phyloP scores from a whole-genome alignment of 2,329 filamentous ascomycete species.

The Didymella arachidicola region DNA sequence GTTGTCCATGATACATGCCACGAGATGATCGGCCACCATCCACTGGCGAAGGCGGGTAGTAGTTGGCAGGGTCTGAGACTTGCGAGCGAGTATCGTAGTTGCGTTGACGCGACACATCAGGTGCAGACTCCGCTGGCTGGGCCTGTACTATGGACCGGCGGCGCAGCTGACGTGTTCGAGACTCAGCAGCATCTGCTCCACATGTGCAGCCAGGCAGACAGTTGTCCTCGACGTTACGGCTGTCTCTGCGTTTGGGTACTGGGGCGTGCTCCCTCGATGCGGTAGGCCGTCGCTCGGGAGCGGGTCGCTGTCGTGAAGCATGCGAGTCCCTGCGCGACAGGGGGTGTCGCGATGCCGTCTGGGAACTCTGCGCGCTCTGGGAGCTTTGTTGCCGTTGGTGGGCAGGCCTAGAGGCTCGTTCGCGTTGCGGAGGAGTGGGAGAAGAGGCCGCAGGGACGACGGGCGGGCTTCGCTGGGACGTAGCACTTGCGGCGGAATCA shows the following conservation, averaged over 20 bases:
- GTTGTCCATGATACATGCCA: slow-evolving; percentile 26
- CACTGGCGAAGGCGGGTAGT: slow-evolving; percentile 38
- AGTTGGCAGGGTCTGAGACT: slow-evolving; percentile 41
- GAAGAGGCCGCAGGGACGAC: slow-evolving; percentile 24
- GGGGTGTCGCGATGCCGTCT: slow-evolving; percentile 24
- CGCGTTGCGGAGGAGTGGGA: slow-evolving; percentile 12
- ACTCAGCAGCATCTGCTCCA: slow-evolving; percentile 27
- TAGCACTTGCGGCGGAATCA: slow-evolving; percentile 58
- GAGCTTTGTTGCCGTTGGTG: slow-evolving; percentile 31
- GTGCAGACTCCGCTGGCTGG: slow-evolving; percentile 36
- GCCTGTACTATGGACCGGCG: slow-evolving; percentile 16
- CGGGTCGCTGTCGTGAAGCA: slow-evolving; percentile 18
- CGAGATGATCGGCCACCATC: slow-evolving; percentile 32
- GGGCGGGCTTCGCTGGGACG: slow-evolving; percentile 41
- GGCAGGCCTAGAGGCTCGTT: slow-evolving; percentile 21
- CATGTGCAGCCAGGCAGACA: slow-evolving; percentile 47
- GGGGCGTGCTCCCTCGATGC: slow-evolving; percentile 24
- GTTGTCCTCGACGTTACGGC: slow-evolving; percentile 21
- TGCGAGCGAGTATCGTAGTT: slow-evolving; percentile 39
- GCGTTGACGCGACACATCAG: slow-evolving; percentile 37
- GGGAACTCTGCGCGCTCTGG: slow-evolving; percentile 33
- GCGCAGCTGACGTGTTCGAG: slow-evolving; percentile 28
- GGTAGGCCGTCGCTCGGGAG: slow-evolving; percentile 26
- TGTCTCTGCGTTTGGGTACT: slow-evolving; percentile 20
- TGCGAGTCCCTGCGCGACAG: slow-evolving; percentile 34